Conservation (phyloP, 306 rosid species). For the Rosa rugosa region DNA sequence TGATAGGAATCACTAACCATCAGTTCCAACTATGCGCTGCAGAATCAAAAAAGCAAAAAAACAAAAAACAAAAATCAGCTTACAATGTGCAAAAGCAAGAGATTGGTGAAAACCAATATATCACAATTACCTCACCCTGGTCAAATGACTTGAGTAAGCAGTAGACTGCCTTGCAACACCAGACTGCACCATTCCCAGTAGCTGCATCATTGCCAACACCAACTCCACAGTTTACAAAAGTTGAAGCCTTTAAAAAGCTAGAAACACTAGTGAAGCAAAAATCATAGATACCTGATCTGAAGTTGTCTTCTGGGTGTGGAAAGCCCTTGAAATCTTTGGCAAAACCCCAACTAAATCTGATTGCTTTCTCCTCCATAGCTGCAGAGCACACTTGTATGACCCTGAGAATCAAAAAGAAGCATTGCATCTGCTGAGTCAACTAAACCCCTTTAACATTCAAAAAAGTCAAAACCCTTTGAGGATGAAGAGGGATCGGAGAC, state of each 20-base stretch:
- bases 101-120: conserved; percentile 7
- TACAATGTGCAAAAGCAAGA: neutral
- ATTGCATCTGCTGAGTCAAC: neutral
- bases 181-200: conserved; percentile 24
- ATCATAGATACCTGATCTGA: conserved; percentile 9
- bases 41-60: conserved; percentile 18
- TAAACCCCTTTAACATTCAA: neutral
- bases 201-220: conserved; percentile 29
- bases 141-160: conserved; percentile 12
- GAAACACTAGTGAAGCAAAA: conserved; percentile 6
- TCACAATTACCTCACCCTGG: conserved; percentile 40
- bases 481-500: neutral
- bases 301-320: conserved; percentile 11
- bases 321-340: conserved; percentile 18
- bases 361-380: conserved; percentile 36
- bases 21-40: conserved; percentile 49
- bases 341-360: conserved; percentile 23
- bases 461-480: neutral
- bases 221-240: neutral
- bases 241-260: neutral
- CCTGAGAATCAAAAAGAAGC: conserved; percentile 22
- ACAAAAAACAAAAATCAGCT: conserved; percentile 17
- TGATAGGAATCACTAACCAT: conserved; percentile 44
- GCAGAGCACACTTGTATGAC: conserved; percentile 27
- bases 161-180: conserved; percentile 19